Evolutionary conservation across 2,329 filamentous ascomycete genomes (phyloP), one percentile per base, ranked within the genome.

Genomic region (Phyllosticta paracitricarpa): DNA sequence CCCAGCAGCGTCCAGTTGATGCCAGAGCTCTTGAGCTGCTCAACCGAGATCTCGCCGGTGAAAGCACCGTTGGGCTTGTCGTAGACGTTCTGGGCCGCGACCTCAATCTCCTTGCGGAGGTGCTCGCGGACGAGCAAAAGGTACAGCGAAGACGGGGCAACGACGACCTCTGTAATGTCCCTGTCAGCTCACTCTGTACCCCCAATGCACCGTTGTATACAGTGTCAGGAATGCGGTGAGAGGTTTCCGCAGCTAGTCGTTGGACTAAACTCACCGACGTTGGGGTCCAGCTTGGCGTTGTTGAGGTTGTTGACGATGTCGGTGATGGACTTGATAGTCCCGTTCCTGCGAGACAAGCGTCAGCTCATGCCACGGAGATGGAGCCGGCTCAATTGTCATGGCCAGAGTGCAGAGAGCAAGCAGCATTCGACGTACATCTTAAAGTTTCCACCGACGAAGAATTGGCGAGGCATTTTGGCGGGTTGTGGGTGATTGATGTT

Each of bases 391-490:
- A 52, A 52, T 33, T 48, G 40, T 14, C 35, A 2, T 14, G 35
- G 5, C 12, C 33, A 40, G 10, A 40, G 17, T 40, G 10, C 4
- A 40, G 33, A 40, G 33, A n/a, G 35, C 35, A 48, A 48, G 17
- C 26, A 63, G 54, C 33, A 25, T n/a, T 52, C 40, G 48, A 76
- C 83, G 75, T 81, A 96, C 92, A 97, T 97, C 85, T 99, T 97
- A 83, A 97, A 97, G 88, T 99, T 99, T 75, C 92, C 92, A 78
- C 92, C 92, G 77, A 96, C 89, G 78, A 96, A 96, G 84, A 96
- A 96, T 82, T 91, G 89, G 82, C 91, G 91, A 84, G 87, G 84
- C 91, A 96, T 96, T 72, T 73, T 90, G 84, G 79, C 74, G 65
- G 62, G 25, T 66, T 62, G 40, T 17, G 30, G 17, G 12, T 22